Conservation (phyloP, 2,329 filamentous ascomycete species). For the Verruconis gallopava region DNA sequence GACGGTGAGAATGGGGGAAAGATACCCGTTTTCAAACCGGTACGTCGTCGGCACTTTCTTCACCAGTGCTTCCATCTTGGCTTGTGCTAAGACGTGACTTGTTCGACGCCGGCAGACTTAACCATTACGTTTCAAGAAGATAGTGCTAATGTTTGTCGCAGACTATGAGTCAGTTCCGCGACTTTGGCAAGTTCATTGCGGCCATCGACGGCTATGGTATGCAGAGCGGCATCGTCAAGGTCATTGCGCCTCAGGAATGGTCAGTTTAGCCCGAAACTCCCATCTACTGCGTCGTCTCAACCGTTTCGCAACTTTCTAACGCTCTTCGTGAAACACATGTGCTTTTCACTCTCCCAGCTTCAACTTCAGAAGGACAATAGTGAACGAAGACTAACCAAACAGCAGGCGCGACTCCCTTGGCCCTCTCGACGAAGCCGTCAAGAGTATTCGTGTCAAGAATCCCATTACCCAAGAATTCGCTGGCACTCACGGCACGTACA, state of each 20-base stretch:
- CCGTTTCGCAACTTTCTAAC: neutral
- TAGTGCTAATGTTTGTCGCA: constrained; percentile 18
- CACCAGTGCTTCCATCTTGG: constrained; percentile 4
- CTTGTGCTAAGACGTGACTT: too few species aligned
- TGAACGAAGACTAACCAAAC: too few species aligned
- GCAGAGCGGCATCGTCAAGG: constrained; percentile 93
- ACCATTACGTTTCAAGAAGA: constrained; percentile 3
- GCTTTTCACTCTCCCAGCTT: neutral
- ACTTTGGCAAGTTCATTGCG: constrained; percentile 84
- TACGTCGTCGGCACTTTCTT: constrained; percentile 29
- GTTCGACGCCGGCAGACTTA: constrained; percentile 13
- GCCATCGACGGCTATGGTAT: constrained; percentile 91
- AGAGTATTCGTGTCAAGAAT: constrained; percentile 85
- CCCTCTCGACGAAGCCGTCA: constrained; percentile 70
- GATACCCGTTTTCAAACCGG: constrained; percentile 86
- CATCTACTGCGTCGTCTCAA: neutral
- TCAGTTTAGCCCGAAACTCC: constrained; percentile 35
- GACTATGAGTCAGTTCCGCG: constrained; percentile 86
- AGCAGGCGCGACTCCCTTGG: constrained; percentile 56
- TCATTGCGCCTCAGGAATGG: constrained; percentile 91
- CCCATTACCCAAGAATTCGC: constrained; percentile 98
- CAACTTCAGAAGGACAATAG: neutral
- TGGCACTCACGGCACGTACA: constrained; percentile 87
- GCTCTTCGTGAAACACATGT: constrained; percentile 5
- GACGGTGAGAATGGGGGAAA: constrained; percentile 45